These are phyloP conservation scores for Starmerella apicola DNA, from an alignment of 805 yeast species.

Conservation along the genomic window DNA sequence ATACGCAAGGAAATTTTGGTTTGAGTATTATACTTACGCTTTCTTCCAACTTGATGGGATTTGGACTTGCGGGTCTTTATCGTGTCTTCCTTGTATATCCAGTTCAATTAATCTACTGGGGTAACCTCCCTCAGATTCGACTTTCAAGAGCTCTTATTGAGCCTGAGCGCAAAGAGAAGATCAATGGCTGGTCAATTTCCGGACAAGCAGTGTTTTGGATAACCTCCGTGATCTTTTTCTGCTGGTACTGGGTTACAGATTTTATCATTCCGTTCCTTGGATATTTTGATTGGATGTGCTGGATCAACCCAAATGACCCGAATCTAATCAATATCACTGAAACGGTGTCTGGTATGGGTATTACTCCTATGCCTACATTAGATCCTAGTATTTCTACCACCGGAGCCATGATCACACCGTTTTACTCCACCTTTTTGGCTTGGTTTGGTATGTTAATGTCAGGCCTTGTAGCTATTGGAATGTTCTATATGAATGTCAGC, in stretches of 20 bases:
- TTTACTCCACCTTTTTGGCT: slow-evolving; percentile 28
- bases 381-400: slow-evolving; percentile 35
- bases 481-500: slow-evolving; percentile 37
- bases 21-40: slow-evolving; percentile 42
- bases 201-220: slow-evolving; percentile 39
- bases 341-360: slow-evolving; percentile 31
- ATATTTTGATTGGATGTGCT: slow-evolving; percentile 50
- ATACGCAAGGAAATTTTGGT: slow-evolving; percentile 23
- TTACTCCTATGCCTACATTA: slow-evolving; percentile 42
- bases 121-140: slow-evolving; percentile 36
- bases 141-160: slow-evolving; percentile 36
- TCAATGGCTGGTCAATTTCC: slow-evolving; percentile 49
- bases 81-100: slow-evolving; percentile 49
- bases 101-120: slow-evolving; percentile 42
- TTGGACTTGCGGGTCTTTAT: slow-evolving; percentile 55
- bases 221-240: slow-evolving; percentile 35
- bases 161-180: slow-evolving; percentile 16
- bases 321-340: slow-evolving; percentile 42
- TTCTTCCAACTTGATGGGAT: slow-evolving; percentile 51
- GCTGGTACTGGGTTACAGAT: slow-evolving; percentile 33
- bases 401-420: slow-evolving; percentile 34
- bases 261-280: slow-evolving; percentile 50
- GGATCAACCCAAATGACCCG: slow-evolving; percentile 43
- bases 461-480: slow-evolving; percentile 22
- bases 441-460: slow-evolving; percentile 31